Evolutionary conservation across 192 early-diverging fungal genomes (phyloP).

Genomic region (Coemansia sp.): DNA sequence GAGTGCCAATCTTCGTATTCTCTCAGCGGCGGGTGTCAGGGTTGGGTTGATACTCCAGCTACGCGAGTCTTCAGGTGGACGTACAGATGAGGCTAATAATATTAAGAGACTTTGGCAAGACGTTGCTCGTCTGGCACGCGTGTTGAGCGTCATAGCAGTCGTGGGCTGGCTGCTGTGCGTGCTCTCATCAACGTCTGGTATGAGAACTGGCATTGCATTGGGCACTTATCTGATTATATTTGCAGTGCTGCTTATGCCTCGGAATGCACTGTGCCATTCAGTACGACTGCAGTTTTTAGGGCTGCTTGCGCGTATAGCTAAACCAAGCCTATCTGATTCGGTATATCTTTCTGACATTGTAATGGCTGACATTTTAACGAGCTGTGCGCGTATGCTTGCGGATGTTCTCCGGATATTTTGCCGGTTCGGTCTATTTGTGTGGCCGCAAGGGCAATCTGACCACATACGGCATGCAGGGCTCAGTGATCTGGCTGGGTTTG

Average conservation of each 20-base stretch:
- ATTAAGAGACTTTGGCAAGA: conserved; percentile 17
- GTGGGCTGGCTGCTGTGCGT: conserved; percentile 32
- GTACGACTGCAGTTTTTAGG: conserved; percentile 40
- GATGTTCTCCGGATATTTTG: conserved; percentile 67
- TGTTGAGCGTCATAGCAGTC: conserved; percentile 15
- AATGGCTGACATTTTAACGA: conserved; percentile 92
- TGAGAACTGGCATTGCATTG: conserved; percentile 28
- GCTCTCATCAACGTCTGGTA: conserved; percentile 3
- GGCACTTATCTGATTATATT: conserved; percentile 30
- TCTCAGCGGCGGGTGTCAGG: conserved; percentile 32
- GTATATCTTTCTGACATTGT: conserved; percentile 79
- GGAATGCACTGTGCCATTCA: conserved; percentile 28
- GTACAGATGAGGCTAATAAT: not conserved
- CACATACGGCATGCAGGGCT: not conserved
- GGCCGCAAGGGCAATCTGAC: conserved; percentile 6
- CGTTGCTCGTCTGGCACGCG: conserved; percentile 25
- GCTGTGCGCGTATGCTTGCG: conserved; percentile 85
- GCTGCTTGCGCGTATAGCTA: conserved; percentile 37
- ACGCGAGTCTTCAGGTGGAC: conserved; percentile 10
- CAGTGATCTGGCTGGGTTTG: conserved; percentile 8
- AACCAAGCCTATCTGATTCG: conserved; percentile 37
- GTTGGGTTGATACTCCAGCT: conserved; percentile 41
- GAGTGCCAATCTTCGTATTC: conserved; percentile 39
- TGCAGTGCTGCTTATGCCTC: conserved; percentile 28
- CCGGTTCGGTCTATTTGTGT: conserved; percentile 57